Evolutionary conservation across 2,329 filamentous ascomycete species (phyloP), one percentile per base, ranked within the genome.

Genomic region (Cladosporium sphaerospermum): DNA sequence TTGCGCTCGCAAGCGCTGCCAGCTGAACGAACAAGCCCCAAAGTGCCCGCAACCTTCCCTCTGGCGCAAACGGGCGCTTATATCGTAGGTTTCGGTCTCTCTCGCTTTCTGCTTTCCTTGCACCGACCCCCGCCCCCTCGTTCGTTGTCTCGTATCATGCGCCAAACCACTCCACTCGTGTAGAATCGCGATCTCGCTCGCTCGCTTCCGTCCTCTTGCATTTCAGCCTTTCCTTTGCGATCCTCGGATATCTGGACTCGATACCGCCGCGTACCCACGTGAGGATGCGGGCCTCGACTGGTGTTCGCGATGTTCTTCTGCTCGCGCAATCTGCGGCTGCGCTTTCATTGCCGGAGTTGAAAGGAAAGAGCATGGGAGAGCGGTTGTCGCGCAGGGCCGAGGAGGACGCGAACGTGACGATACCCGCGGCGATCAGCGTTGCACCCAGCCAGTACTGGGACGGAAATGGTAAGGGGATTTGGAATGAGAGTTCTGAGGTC

Each of bases 361-460:
- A 28, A 13, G 51, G 33, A 28, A 43, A 47, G 44, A 46, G 33
- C 31, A 11, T 41, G 36, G 23, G 18, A n/a, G 41, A 31, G 36
- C 39, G 43, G 31, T 31, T 53, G 39, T 46, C 36, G 36, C 36
- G 51, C 31, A 34, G 51, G 37, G 51, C 43, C n/a, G 51, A 53
- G 28, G 36, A 23, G 23, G 32, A 51, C 3, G 37, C 16, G 13
- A 56, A 50, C 19, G 51, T 45, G 39, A 62, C 60, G 14, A 62
- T 66, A 45, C 65, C 67, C 1, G 60, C 61, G 16, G 60, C 68
- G 19, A 63, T 69, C 43, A 63, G 60, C 44, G 57, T 70, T 19
- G 62, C 57, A 16, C 63, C 68, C 13, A 67, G 66, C 57, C 67
- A 70, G 54, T 69, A 69, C 49, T 70, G 67, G 67, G 67, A 70